Percentiles rank a stretch among this genome's conserved stretches.
Conservation (phyloP, 2,329 filamentous ascomycete genomes). For the Teratosphaeriaceae sp. region DNA sequence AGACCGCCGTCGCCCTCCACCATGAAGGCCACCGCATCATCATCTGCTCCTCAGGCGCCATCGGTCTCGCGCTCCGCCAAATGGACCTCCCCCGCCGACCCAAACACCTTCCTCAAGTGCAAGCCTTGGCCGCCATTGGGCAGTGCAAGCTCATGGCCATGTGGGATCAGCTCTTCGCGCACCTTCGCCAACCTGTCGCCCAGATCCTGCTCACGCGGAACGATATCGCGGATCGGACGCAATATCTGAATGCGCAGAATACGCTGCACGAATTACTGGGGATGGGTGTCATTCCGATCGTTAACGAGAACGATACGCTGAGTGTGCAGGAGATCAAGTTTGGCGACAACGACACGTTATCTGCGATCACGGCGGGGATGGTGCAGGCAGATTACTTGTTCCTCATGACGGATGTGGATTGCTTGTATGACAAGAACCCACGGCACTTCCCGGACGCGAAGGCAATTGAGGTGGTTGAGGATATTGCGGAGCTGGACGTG, state of each 20-base stretch:
- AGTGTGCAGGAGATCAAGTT: constrained; percentile 99
- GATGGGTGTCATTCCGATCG: constrained; percentile 95
- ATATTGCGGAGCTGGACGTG: constrained; percentile 73
- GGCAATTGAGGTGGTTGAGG: constrained; percentile 86
- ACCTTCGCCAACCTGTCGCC: constrained; percentile 83
- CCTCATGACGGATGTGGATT: constrained; percentile 98
- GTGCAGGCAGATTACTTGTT: constrained; percentile 95
- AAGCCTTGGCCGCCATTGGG: constrained; percentile 91
- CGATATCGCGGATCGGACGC: constrained; percentile 91
- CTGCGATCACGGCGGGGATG: constrained; percentile 94
- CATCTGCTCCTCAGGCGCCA: constrained; percentile 94
- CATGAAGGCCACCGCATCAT: constrained; percentile 92
- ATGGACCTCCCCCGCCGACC: constrained; percentile 86
- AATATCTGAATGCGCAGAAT: constrained; percentile 95
- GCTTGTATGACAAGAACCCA: constrained; percentile 93
- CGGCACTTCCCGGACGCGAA: constrained; percentile 76
- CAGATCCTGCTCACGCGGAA: constrained; percentile 92
- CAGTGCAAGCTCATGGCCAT: constrained; percentile 92
- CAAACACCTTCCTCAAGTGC: constrained; percentile 82
- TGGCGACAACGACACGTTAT: constrained; percentile 95
- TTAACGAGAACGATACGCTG: constrained; percentile 97
- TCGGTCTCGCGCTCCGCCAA: constrained; percentile 83
- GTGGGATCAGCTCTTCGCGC: constrained; percentile 87
- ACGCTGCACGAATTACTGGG: constrained; percentile 84
- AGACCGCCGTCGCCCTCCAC: constrained; percentile 80